These are phyloP conservation scores for Malus asiatica DNA, from an alignment of 306 rosid genomes.

Conservation along the genomic window DNA sequence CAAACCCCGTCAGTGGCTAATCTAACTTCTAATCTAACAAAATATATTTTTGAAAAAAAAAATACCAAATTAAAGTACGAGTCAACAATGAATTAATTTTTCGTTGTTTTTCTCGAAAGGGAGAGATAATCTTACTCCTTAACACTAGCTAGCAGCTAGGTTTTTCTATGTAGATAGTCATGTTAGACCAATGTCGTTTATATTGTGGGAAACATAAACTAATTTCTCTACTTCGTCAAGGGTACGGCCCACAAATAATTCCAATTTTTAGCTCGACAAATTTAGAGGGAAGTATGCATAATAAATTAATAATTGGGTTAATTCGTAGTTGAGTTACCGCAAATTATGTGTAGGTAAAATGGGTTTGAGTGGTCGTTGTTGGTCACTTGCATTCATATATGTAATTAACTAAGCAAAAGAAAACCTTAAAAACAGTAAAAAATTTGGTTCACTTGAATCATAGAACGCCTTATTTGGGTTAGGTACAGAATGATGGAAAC, in stretches of 20 bases:
- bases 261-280: neutral
- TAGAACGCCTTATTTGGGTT: neutral
- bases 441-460: neutral
- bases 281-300: neutral
- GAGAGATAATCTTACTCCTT: no score
- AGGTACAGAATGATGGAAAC: constrained; percentile 35
- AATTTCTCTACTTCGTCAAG: neutral
- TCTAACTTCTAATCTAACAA: no score
- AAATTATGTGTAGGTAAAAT: neutral
- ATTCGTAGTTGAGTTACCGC: neutral
- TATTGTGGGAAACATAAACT: neutral
- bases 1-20: no score
- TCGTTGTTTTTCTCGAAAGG: no score
- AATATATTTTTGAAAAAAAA: no score
- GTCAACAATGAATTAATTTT: no score
- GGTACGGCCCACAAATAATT: constrained; percentile 12
- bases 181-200: no score
- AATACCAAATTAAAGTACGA: no score
- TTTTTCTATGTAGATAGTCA: no score
- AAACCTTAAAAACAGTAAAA: neutral
- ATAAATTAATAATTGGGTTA: neutral
- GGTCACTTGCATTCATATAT: neutral
- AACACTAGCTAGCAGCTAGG: no score
- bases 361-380: neutral
- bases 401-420: neutral